Base-by-base conservation (phyloP, 208 protist genomes). In the Leishmania mexicana region DNA sequence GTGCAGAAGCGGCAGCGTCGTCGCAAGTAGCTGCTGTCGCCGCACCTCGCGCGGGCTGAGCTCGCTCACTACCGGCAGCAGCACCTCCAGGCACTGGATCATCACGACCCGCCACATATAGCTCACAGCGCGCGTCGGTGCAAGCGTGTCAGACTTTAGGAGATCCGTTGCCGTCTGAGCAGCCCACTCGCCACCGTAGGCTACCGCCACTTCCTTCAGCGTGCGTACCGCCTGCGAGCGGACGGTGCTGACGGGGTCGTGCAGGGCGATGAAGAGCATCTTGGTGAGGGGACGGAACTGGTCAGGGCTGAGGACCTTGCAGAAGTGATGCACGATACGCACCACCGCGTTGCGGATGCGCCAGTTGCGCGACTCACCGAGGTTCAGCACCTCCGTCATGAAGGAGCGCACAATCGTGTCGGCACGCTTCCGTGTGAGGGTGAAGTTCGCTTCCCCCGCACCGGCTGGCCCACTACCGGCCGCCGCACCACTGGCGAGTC, bases 331-430 rank as follows among this genome's bases (percentile, higher is more conserved):
- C 70, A 93, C 49, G 4, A 78, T 81, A 62, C 83, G 79, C 38
- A 93, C 87, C 6, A 90, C 88, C 15, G 88, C 87, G 49, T 94
- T 85, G 64, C 93, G 91, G 65, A 94, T 83, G 51, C 92, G 90
- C 92, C 93, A 96, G 85, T 93, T 96, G 53, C 83, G 83, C 6
- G 93, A 91, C 72, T 89, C 87, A 38, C 91, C 89, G 45, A 95
- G 88, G 74, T 64, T 53, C 72, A 84, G 79, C 15, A 96, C 77
- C 53, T 87, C 81, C 10, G 84, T 79, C 51, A 90, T 81, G 62
- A 95, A 82, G 51, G 70, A 72, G 17, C 54, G 64, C 11, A 90
- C 83, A 15, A 92, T 86, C 24, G 75, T 15, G 42, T 85, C 76
- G 54, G 83, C 83, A 31, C 87, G 80, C 54, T 84, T 65, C 24